Percentiles rank a stretch among this genome's conserved stretches.
Evolutionary conservation across 1,284 basidiomycete species (phyloP).

Genomic region (Agaricales sp.): DNA sequence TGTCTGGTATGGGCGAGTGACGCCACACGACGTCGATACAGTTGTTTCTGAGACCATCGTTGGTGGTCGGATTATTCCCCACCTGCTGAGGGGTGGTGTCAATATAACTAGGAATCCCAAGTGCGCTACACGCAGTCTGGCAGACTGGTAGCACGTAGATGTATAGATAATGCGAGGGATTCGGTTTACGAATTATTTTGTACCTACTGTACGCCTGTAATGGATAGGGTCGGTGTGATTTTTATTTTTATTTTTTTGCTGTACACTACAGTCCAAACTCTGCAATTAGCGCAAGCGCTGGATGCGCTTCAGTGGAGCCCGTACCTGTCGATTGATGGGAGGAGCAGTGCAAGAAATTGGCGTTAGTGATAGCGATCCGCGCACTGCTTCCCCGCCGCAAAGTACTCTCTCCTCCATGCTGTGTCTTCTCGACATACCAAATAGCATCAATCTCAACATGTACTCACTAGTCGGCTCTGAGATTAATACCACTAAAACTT

Average conservation of each 20-base stretch:
- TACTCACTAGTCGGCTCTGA: neutral
- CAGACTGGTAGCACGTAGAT: neutral
- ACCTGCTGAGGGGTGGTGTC: constrained; percentile 47
- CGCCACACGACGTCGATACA: constrained; percentile 77
- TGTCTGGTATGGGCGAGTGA: constrained; percentile 91
- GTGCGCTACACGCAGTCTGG: neutral
- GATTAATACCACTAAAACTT: neutral
- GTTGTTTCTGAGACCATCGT: constrained; percentile 85
- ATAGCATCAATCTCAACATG: neutral
- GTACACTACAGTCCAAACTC: too few species aligned
- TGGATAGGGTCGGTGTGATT: too few species aligned
- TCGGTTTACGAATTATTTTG: too few species aligned
- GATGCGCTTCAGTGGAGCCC: too few species aligned
- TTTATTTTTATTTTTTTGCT: too few species aligned
- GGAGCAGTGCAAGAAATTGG: too few species aligned
- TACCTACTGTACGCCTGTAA: too few species aligned
- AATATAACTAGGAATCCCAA: neutral
- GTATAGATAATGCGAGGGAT: too few species aligned
- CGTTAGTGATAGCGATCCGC: neutral
- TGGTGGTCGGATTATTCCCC: constrained; percentile 71
- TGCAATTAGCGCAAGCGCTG: too few species aligned
- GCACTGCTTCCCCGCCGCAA: neutral
- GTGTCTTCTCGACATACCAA: neutral
- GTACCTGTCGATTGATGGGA: too few species aligned
- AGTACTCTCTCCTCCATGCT: neutral